A percentile compares a stretch with the other conserved stretches of the same genome.
phyloP scores from a whole-genome alignment of 495 filamentous ascomycete species.

The Aspergillus incahuasiensis region DNA sequence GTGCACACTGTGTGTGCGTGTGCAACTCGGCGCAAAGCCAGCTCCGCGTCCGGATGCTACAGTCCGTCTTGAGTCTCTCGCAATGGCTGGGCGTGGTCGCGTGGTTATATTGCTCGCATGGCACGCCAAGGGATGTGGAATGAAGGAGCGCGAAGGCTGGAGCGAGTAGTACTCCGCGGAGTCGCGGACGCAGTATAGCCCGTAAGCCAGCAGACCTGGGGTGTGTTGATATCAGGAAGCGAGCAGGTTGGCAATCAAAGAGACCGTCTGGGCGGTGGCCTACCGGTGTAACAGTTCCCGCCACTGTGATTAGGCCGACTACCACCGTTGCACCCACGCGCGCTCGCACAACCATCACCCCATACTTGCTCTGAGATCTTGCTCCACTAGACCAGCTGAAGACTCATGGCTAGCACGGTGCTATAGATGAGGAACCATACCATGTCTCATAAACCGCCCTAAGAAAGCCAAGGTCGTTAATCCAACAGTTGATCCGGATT shows the following conservation, averaged over 20 bases:
- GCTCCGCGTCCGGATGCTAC: neutral
- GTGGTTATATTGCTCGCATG: neutral
- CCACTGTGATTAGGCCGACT: constrained; percentile 27
- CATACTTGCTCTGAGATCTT: no score
- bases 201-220: neutral
- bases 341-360: neutral
- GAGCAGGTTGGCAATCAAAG: neutral
- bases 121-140: constrained; percentile 4
- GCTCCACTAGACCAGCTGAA: neutral
- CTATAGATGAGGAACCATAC: constrained; percentile 6
- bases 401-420: neutral
- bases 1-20: neutral
- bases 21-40: constrained; percentile 3
- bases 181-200: neutral
- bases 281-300: constrained; percentile 33
- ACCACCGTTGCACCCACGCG: constrained; percentile 43
- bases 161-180: neutral
- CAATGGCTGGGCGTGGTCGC: neutral
- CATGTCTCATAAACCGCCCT: neutral
- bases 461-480: constrained; percentile 7
- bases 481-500: neutral
- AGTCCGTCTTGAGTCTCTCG: neutral
- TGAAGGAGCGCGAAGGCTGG: neutral
- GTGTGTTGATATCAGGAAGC: neutral
- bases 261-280: neutral